These are phyloP conservation scores for Salix brachista DNA, from an alignment of 345 rosid species.

Conservation along the genomic window DNA sequence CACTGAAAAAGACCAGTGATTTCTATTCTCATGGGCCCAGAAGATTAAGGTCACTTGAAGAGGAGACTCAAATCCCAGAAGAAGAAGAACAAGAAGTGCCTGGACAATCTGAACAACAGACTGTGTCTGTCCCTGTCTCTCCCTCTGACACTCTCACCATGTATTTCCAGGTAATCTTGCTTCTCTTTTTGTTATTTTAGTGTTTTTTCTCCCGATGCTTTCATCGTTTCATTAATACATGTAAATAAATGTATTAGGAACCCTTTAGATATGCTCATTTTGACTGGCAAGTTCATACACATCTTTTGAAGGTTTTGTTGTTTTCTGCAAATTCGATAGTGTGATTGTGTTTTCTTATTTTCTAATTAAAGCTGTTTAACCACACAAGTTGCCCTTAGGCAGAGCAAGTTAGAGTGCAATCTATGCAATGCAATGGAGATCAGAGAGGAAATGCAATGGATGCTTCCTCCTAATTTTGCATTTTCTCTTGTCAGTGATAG, in stretches of 20 bases:
- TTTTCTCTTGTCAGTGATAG: background rate
- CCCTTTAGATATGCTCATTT: no score
- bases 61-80: constrained; percentile 42
- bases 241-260: background rate
- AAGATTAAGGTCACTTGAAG: constrained; percentile 50
- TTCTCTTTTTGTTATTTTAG: background rate
- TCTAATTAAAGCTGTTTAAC: no score
- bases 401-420: no score
- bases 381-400: no score
- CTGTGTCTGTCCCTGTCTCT: constrained; percentile 80
- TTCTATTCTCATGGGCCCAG: constrained; percentile 6
- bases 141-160: constrained; percentile 86
- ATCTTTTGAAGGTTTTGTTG: background rate
- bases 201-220: background rate
- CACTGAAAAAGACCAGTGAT: background rate
- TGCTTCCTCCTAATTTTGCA: background rate
- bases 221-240: background rate
- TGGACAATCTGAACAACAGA: constrained; percentile 31
- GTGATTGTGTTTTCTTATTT: no score
- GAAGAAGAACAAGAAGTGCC: constrained; percentile 9
- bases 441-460: no score
- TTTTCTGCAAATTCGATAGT: background rate
- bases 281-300: no score
- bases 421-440: no score
- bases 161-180: constrained; percentile 60